Base-by-base conservation (phyloP, 805 yeast species). In the Pichia membranifaciens region DNA sequence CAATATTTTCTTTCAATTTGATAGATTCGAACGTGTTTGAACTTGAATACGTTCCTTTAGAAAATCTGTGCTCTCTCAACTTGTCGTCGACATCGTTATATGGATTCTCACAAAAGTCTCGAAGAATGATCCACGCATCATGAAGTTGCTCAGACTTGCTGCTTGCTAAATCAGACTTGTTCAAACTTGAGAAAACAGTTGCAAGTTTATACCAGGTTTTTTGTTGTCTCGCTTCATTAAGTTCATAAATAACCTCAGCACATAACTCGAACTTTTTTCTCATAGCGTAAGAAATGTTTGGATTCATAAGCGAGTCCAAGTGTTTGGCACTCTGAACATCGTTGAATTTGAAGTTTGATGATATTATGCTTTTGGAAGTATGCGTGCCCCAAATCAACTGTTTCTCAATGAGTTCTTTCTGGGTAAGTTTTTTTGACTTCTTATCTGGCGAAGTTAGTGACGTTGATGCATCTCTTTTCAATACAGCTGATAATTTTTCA, bases 121-220 rank as follows among this genome's bases (percentile, higher is more conserved):
- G 72, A 49, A 89, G 62, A 39, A 87, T 80, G 47, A 75, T 71
- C 88, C 93, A 88, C 17, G 83, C 72, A 55, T 87, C 95, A 41
- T 77, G 71, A 44, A 88, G 65, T 62, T 86, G 95, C 57, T 76
- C 82, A 3, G 88, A 78, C 52, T 79, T 80, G 21, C 36, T 46
- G 32, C 78, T 66, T 57, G 82, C 89, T 4, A 76, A 67, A 18
- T 79, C 81, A 36, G 70, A 66, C 50, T 76, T 75, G 49, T 82
- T 76, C 37, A 82, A 70, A 35, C 77, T 81, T 8, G 79, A 76
- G 54, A 88, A 76, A 41, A 76, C 84, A 17, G 74, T 63, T 20
- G 82, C 72, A 20, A 88, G 57, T 9, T 83, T 80, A 58, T 79
- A 84, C 17, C 72, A 66, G 16, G 69, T 68, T 35, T 69, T 62